Evolutionary conservation across 176 grass and related monocot genomes (phyloP).

Genomic region (Zea mays): DNA sequence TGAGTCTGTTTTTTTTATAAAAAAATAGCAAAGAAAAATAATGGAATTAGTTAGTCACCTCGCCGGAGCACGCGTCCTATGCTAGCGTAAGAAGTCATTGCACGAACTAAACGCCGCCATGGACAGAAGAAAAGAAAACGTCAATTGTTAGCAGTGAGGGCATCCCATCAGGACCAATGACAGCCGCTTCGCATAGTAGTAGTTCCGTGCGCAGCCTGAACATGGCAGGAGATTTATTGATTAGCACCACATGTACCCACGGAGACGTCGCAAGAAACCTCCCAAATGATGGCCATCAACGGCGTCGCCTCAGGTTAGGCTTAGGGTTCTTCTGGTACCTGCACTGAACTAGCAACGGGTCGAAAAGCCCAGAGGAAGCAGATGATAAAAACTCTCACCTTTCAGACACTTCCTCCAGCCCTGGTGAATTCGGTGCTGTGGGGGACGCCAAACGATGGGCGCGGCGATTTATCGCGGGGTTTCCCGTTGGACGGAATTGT

Average conservation of each 20-base stretch:
- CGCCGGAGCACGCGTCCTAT: neutral
- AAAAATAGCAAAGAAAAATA: neutral
- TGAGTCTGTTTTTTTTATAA: neutral
- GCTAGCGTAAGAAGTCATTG: neutral
- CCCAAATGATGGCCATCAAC: neutral
- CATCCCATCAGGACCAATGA: slow-evolving; percentile 3
- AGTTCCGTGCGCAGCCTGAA: slow-evolving; percentile 38
- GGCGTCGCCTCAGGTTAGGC: neutral
- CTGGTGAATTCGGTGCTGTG: neutral
- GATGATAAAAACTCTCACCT: slow-evolving; percentile 27
- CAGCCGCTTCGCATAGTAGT: neutral
- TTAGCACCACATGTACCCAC: neutral
- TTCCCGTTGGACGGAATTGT: neutral
- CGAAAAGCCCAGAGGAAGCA: neutral
- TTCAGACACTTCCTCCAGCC: neutral
- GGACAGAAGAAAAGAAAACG: neutral
- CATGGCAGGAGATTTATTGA: neutral
- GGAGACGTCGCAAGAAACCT: neutral
- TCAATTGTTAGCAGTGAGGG: slow-evolving; percentile 41
- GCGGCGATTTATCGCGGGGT: slow-evolving; percentile 26
- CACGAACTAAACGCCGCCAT: neutral
- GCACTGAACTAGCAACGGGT: neutral
- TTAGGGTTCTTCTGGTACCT: slow-evolving; percentile 7
- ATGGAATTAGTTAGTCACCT: slow-evolving; percentile 29
- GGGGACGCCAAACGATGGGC: neutral